phyloP scores from a whole-genome alignment of 495 filamentous ascomycete species.

The Annulohypoxylon stygium region DNA sequence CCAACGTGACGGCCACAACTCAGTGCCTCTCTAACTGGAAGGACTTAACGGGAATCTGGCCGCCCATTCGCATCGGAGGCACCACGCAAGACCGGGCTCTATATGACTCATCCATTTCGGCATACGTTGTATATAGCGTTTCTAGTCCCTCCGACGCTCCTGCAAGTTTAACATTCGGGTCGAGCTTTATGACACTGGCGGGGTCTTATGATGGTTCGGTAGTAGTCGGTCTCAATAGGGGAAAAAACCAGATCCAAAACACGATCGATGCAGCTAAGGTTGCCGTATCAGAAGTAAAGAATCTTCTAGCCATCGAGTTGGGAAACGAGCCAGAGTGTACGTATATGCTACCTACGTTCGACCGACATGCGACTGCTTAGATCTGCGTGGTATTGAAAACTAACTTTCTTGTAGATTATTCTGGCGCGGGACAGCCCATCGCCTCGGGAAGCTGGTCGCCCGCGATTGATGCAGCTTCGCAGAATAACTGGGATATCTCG shows the following conservation, averaged over 20 bases:
- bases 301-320: conserved; percentile 70
- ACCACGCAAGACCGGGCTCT: conserved; percentile 71
- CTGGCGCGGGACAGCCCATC: conserved; percentile 63
- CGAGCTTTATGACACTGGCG: conserved; percentile 67
- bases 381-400: conserved; percentile 2
- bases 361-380: conserved; percentile 3
- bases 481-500: conserved; percentile 66
- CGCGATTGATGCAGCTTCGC: conserved; percentile 64
- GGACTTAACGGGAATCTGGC: conserved; percentile 66
- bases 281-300: conserved; percentile 60
- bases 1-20: conserved; percentile 65
- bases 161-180: conserved; percentile 66
- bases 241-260: conserved; percentile 67
- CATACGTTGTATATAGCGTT: conserved; percentile 70
- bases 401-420: conserved; percentile 52
- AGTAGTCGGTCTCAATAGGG: conserved; percentile 69
- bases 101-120: conserved; percentile 64
- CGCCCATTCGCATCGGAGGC: conserved; percentile 70
- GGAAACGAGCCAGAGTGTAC: conserved; percentile 73
- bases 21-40: conserved; percentile 69
- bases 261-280: conserved; percentile 67
- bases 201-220: conserved; percentile 65
- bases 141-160: conserved; percentile 66
- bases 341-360: conserved; percentile 35
- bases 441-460: conserved; percentile 68